Conservation (phyloP, 805 yeast genomes). For the Saccharomycopsis vini region DNA sequence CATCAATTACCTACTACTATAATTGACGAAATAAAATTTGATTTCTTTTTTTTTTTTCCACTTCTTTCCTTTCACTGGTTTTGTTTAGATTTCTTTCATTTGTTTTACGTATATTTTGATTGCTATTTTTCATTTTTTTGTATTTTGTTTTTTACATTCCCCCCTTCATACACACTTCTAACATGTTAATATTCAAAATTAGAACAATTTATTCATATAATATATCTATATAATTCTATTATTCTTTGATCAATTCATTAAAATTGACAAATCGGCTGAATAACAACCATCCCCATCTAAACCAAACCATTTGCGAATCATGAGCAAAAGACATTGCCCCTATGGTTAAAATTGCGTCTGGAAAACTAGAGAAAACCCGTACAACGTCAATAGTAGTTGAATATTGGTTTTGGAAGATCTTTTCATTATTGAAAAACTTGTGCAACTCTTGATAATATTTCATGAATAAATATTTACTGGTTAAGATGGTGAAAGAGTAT, state of each 20-base stretch:
- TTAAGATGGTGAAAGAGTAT: slow-evolving; percentile 17
- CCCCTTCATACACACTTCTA: no score
- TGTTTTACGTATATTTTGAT: no score
- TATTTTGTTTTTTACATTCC: no score
- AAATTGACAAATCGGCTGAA: slow-evolving; percentile 68
- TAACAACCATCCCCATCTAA: slow-evolving; percentile 78
- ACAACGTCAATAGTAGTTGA: neutral
- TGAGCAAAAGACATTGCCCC: slow-evolving; percentile 80
- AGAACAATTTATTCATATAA: no score
- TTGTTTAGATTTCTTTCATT: no score
- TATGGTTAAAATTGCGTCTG: slow-evolving; percentile 29
- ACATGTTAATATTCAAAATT: no score
- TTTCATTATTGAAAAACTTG: neutral
- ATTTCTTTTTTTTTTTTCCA: no score
- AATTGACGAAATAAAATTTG: no score
- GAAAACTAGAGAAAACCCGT: slow-evolving; percentile 26
- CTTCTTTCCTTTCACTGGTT: no score
- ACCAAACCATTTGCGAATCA: slow-evolving; percentile 90
- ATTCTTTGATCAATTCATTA: slow-evolving; percentile 56
- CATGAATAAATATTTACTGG: slow-evolving; percentile 7
- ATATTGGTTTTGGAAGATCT: neutral
- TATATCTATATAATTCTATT: no score
- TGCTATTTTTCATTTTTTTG: no score
- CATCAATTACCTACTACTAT: neutral
- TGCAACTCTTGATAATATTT: neutral